Base-by-base conservation (phyloP, 768 basidiomycete species). In the Mycena polygramma region DNA sequence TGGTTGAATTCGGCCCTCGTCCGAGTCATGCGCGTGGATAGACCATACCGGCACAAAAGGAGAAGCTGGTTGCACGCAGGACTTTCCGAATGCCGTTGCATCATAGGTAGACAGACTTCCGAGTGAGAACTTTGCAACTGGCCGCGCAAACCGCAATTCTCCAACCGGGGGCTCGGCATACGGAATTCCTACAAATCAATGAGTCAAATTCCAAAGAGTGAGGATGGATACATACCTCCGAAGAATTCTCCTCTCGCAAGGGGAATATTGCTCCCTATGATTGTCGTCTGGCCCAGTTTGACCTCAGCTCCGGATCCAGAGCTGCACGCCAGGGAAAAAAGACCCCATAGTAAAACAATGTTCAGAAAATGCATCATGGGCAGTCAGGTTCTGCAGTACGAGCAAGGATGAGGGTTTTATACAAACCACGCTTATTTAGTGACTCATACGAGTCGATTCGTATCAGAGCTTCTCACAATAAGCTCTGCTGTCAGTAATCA, bases 101-200 rank as follows among this genome's bases (percentile, higher is more conserved):
- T 75, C 64, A 43, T 76, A 79, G 35, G 73, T 65, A 9, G 22
- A 63, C 1, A 64, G 37, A 57, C 36, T 53, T 39, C 74, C 74
- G 17, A 58, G 59, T 8, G 73, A 55, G 49, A 63, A 24, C 37
- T 75, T 74, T 11, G 58, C 69, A 0, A 69, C 66, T 15, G 79
- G 79, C 4, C 74, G 71, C 26, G 72, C 68, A 36, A 80, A 75
- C 9, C 79, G 75, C 55, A 77, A 63, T 13, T 61, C 15, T 9
- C 74, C 73, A 3, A 75, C 48, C 7, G 79, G 79, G 14, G 77
- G 75, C 57, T 77, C 68, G 30, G 79, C 69, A 39, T 55, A 70
- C 22, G 69, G 69, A 22, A 70, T 70, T 46, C 69, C 69, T 70
- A 30, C 49, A 17, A 68, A 39, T 37, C 7, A 1, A 35, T 11